These are phyloP conservation scores for Yarrowia hollandica DNA, from an alignment of 805 yeast genomes.

Conservation along the genomic window DNA sequence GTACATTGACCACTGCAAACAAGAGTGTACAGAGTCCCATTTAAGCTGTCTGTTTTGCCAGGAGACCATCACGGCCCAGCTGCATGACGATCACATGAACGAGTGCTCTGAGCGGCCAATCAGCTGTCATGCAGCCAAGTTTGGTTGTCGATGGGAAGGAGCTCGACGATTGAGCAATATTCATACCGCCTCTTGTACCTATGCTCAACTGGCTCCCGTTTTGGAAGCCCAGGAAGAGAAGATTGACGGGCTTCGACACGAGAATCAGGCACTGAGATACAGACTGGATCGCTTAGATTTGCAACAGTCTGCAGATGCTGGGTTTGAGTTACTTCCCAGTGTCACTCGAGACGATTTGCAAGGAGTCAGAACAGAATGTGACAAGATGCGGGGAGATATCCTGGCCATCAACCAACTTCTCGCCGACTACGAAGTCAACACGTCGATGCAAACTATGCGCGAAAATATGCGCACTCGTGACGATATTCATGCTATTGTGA, in stretches of 20 bases:
- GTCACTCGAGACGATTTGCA: slow-evolving; percentile 31
- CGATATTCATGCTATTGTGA: slow-evolving; percentile 40
- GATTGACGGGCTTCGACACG: slow-evolving; percentile 39
- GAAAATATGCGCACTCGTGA: slow-evolving; percentile 41
- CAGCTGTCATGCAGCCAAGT: slow-evolving; percentile 35
- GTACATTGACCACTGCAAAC: slow-evolving; percentile 29
- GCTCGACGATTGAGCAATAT: slow-evolving; percentile 30
- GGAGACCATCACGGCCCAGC: slow-evolving; percentile 27
- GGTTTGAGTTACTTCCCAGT: slow-evolving; percentile 36
- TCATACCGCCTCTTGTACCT: slow-evolving; percentile 37
- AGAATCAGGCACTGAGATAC: slow-evolving; percentile 39
- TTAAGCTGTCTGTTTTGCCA: slow-evolving; percentile 31
- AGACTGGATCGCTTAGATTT: slow-evolving; percentile 36
- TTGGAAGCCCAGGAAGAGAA: slow-evolving; percentile 37
- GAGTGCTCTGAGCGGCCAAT: slow-evolving; percentile 34
- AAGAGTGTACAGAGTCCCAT: slow-evolving; percentile 32
- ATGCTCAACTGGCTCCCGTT: slow-evolving; percentile 37
- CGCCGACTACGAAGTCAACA: slow-evolving; percentile 41
- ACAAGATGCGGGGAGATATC: slow-evolving; percentile 42
- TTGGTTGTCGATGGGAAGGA: slow-evolving; percentile 41
- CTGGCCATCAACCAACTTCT: slow-evolving; percentile 38
- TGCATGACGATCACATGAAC: slow-evolving; percentile 31
- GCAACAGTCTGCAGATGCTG: slow-evolving; percentile 33
- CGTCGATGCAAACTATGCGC: slow-evolving; percentile 40
- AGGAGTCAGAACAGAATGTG: slow-evolving; percentile 38